Base-by-base conservation (phyloP, 768 basidiomycete species). In the Tricholoma bakamatsutake region DNA sequence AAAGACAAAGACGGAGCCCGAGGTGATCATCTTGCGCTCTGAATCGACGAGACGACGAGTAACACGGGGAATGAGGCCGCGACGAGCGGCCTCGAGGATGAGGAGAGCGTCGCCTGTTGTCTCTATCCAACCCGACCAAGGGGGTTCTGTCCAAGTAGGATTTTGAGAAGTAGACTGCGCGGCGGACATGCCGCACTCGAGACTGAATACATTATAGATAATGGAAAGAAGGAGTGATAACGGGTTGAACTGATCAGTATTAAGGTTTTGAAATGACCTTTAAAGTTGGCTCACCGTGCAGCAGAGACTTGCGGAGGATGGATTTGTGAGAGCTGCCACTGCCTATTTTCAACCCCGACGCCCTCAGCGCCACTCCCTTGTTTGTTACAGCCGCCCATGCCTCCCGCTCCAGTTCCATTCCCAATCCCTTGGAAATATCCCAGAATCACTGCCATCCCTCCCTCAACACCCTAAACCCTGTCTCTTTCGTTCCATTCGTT, bases 41-140 rank as follows among this genome's bases (percentile, higher is more conserved):
- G 89, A 81, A 67, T 97, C 95, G 58, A 93, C 90, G 50, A 98
- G 82, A 39, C 95, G 84, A 40, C 95, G 83, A 33, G 93, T 95
- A 21, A 98, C 91, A 55, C 93, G 80, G 8, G 94, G 94, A 35
- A 97, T 93, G 63, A 94, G 81, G 24, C 93, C 93, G 31, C 89
- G 80, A 49, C 89, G 80, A 37, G 93, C 93, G 6, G 94, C 95
- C 67, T 98, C 95, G 66, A 98, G 90, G 69, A 98, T 89, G 67
- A 98, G 84, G n/a, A 98, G 81, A 6, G 94, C 93, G 72, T 98
- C 95, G 63, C 88, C 87, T 0, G 95, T 97, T 3, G 93, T 90
- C 68, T 94, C 92, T 76, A 98, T 92, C 84, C 89, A 97, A 17
- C 95, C 95, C 10, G 83, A 85, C 87, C 90, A 95, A 1, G 93